These are phyloP conservation scores for Exophiala mesophila DNA, from an alignment of 2,329 filamentous ascomycete species.

Conservation along the genomic window DNA sequence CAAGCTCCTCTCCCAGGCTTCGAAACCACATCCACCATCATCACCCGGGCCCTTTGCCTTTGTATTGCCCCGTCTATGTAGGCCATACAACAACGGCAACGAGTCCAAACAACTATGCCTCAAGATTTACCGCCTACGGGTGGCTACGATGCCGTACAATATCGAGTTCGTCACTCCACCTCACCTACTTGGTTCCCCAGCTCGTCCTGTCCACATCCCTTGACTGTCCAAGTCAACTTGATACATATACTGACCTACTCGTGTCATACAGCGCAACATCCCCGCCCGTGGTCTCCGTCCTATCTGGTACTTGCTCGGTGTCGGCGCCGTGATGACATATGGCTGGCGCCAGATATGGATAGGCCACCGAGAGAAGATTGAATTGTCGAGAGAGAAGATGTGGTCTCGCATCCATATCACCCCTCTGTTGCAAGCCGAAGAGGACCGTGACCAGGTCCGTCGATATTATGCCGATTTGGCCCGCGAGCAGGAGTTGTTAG, in stretches of 20 bases:
- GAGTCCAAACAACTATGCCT: constrained; percentile 65
- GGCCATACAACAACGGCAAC: constrained; percentile 5
- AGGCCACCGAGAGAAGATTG: constrained; percentile 84
- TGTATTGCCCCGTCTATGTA: constrained; percentile 8
- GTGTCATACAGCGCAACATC: constrained; percentile 69
- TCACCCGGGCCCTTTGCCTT: constrained; percentile 1
- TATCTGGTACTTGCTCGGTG: constrained; percentile 68
- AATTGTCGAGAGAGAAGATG: constrained; percentile 95
- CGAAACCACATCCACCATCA: background rate
- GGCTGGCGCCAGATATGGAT: constrained; percentile 83
- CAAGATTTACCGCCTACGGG: constrained; percentile 95
- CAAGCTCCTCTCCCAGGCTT: background rate
- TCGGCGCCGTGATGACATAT: constrained; percentile 75
- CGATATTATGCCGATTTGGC: constrained; percentile 80
- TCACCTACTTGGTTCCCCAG: background rate
- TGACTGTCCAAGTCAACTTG: too few relatives aligned
- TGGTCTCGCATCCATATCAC: constrained; percentile 95
- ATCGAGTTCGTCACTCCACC: constrained; percentile 63
- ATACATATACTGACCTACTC: constrained; percentile 3
- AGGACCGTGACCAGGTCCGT: constrained; percentile 90
- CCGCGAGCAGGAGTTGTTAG: constrained; percentile 84
- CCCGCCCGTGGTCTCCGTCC: constrained; percentile 88
- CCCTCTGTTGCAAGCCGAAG: constrained; percentile 89
- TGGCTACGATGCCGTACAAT: constrained; percentile 95
- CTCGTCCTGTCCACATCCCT: background rate